Evolutionary conservation across 352 stramenopile species (phyloP).

Genomic region (Peronospora tabacina): DNA sequence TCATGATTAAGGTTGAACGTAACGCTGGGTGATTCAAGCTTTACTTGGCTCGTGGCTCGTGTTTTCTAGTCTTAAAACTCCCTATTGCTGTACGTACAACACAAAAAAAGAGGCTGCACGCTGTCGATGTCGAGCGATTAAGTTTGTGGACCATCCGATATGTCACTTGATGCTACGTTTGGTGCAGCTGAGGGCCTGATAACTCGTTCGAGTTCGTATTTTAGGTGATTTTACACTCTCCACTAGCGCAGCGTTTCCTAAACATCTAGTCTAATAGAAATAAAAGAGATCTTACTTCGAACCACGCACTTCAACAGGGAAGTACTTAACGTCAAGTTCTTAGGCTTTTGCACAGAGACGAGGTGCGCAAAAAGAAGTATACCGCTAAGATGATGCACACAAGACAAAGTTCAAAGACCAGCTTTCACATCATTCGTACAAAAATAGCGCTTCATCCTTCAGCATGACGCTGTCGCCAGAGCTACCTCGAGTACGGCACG

Average conservation of each 20-base stretch:
- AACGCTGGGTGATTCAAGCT: constrained; percentile 18
- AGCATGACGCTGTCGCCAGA: constrained; percentile 34
- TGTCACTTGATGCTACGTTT: constrained; percentile 14
- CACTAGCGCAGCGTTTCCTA: constrained; percentile 3
- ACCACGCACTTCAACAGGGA: no score
- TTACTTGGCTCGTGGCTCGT: constrained; percentile 7
- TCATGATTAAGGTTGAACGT: constrained; percentile 4
- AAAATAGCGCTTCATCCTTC: constrained; percentile 38
- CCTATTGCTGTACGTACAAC: constrained; percentile 6
- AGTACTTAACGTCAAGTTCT: neutral
- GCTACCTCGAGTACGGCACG: constrained; percentile 10
- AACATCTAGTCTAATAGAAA: no score
- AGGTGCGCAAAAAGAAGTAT: neutral
- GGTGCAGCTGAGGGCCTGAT: constrained; percentile 11
- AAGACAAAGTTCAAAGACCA: neutral
- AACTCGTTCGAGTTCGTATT: constrained; percentile 10
- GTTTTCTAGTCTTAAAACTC: constrained; percentile 6
- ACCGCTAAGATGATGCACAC: neutral
- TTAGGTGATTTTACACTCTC: constrained; percentile 6
- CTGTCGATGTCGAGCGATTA: constrained; percentile 17
- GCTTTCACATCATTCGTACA: constrained; percentile 33
- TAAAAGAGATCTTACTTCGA: no score
- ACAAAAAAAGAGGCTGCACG: constrained; percentile 1
- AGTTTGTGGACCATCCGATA: constrained; percentile 22
- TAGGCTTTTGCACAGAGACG: neutral